phyloP scores from a whole-genome alignment of 2,329 filamentous ascomycete genomes.

The Huntiella omanensis region DNA sequence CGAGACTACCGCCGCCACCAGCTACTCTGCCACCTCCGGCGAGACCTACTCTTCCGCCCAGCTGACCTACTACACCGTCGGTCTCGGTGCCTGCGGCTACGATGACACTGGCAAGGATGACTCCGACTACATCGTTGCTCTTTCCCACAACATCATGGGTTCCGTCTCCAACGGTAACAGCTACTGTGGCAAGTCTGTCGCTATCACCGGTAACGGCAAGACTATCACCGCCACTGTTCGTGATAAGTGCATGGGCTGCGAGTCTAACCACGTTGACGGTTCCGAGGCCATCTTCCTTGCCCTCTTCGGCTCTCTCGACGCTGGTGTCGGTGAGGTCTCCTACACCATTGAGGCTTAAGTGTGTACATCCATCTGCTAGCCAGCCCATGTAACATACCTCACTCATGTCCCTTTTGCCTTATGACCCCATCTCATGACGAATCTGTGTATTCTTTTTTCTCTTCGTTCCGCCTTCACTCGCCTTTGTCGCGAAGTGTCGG shows the following conservation, averaged over 20 bases:
- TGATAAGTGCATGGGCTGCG: constrained; percentile 63
- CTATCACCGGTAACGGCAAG: constrained; percentile 41
- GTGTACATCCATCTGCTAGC: too few species aligned
- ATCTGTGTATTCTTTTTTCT: too few species aligned
- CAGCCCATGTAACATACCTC: too few species aligned
- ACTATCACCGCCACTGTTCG: constrained; percentile 38
- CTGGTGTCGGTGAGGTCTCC: constrained; percentile 23
- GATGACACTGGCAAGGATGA: constrained; percentile 38
- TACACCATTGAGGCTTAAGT: constrained; percentile 29
- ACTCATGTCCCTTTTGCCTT: too few species aligned
- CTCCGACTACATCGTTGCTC: constrained; percentile 45
- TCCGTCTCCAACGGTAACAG: constrained; percentile 44
- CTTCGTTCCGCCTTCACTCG: too few species aligned
- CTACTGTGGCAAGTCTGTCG: constrained; percentile 50
- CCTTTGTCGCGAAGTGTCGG: too few species aligned
- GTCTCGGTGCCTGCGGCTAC: constrained; percentile 48
- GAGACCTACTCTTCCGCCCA: constrained; percentile 34
- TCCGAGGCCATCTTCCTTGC: constrained; percentile 35
- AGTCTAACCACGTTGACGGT: constrained; percentile 36
- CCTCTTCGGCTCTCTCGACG: constrained; percentile 27
- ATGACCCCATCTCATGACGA: too few species aligned
- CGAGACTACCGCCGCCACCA: constrained; percentile 7
- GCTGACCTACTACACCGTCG: constrained; percentile 56
- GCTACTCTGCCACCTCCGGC: constrained; percentile 13
- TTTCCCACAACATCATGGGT: constrained; percentile 47